These are phyloP conservation scores for Chytriomyces hyalinus DNA, from an alignment of 192 early-diverging fungal genomes.

Conservation along the genomic window DNA sequence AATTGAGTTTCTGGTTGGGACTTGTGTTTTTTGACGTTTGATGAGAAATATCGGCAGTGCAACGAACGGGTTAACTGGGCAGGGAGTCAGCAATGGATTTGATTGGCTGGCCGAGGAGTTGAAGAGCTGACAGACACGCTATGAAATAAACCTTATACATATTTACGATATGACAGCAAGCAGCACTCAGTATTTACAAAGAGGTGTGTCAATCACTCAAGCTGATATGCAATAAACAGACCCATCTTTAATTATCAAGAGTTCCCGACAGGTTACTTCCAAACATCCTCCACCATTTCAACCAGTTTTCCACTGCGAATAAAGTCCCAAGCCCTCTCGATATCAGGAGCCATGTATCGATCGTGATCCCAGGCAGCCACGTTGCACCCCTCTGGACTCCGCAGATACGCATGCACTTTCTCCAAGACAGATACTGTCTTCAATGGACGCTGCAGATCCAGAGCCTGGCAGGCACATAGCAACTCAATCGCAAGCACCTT, in stretches of 20 bases:
- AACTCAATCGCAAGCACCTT: constrained; percentile 36
- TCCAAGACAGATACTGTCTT: constrained; percentile 25
- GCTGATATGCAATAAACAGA: too few species aligned
- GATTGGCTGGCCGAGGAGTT: constrained; percentile 47
- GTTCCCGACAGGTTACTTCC: not conserved
- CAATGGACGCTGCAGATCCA: constrained; percentile 30
- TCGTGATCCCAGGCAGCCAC: constrained; percentile 19
- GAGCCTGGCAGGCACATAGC: constrained; percentile 29
- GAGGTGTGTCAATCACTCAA: too few species aligned
- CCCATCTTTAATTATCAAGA: too few species aligned
- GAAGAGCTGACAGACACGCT: constrained; percentile 33
- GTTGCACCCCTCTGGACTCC: not conserved
- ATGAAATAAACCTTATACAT: not conserved
- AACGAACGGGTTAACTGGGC: constrained; percentile 42
- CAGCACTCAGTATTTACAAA: too few species aligned
- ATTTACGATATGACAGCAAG: not conserved
- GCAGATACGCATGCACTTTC: constrained; percentile 21
- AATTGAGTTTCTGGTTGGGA: not conserved
- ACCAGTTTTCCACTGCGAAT: constrained; percentile 26
- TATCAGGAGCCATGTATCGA: constrained; percentile 34
- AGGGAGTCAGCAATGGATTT: constrained; percentile 43
- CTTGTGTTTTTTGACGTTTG: not conserved
- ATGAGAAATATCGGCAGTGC: constrained; percentile 22
- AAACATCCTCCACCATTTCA: constrained; percentile 6
- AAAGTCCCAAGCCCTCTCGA: constrained; percentile 24